Evolutionary conservation across 495 filamentous ascomycete species (phyloP), one percentile per base, ranked within the genome.

Genomic region (Poronia punctata): DNA sequence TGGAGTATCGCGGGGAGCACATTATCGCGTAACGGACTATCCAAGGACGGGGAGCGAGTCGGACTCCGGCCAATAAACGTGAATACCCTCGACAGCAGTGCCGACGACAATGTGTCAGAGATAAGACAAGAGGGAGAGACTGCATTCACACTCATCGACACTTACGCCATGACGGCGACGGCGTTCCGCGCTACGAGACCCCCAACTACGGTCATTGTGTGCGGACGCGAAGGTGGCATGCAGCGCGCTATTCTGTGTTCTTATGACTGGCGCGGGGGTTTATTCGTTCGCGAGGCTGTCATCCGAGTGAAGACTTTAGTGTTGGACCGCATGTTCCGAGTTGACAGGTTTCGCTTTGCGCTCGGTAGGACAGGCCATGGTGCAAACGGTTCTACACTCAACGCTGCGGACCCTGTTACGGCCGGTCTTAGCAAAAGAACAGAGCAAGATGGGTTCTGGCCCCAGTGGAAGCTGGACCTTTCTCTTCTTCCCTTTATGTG

Each of bases 221-320:
- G 62, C 19, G 64, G 61, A 4, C 41, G 33, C 2, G 66, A 70
- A 45, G 66, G 66, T 1, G 66, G 63, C 12, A 66, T 64, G 61
- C 53, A 59, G 31, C 43, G 66, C 7, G 55, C 62, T 15, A 21
- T 68, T 20, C 40, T 53, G 3, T 67, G 64, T 33, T 59, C 55
- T n/a, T 65, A 56, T 28, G 57, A 65, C 25, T 54, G 45, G 42
- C 43, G 42, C 5, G 57, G 39, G 4, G 35, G 47, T 18, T 60
- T 49, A 3, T 32, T 67, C 11, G 56, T 55, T 28, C 43, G 56
- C 3, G 64, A 67, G 43, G 56, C 65, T 15, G 64, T 69, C 3
- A 31, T 66, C 33, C 40, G 64, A 12, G 51, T 67, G 37, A 48
- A 56, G 22, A 57, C 57, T 10, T 20, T 21, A 17, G 38, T 48